Percentiles rank a stretch among this genome's conserved stretches.
Conservation (phyloP, 75 land plant genomes). For the Adiantum capillusveneris region DNA sequence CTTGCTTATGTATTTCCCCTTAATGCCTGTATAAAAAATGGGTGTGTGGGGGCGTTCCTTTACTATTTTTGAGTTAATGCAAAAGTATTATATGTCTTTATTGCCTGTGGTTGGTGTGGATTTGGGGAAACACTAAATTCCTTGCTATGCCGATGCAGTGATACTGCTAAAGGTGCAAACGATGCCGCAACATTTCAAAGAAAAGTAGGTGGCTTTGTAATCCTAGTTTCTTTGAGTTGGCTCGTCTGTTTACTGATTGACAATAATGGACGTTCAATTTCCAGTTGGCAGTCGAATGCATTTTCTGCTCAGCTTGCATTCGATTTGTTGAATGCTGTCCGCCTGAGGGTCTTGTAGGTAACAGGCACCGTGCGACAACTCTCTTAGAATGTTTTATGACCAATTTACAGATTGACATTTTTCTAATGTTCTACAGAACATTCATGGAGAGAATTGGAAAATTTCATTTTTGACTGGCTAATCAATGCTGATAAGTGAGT, state of each 20-base stretch:
- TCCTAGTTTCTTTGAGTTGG: background rate
- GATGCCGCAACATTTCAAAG: constrained; percentile 98
- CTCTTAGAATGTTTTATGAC: too few relatives aligned
- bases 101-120: too few relatives aligned
- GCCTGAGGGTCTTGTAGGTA: constrained; percentile 96
- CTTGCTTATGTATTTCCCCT: too few relatives aligned
- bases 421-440: constrained; percentile 35
- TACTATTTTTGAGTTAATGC: too few relatives aligned
- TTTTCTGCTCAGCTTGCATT: constrained; percentile 98
- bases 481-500: constrained; percentile 95
- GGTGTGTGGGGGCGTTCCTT: too few relatives aligned
- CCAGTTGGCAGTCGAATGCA: constrained; percentile 96
- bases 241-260: too few relatives aligned
- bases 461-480: constrained; percentile 97
- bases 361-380: too few relatives aligned
- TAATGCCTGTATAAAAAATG: too few relatives aligned
- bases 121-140: background rate
- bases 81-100: too few relatives aligned
- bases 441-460: constrained; percentile 91
- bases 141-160: constrained; percentile 43
- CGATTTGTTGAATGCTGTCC: constrained; percentile 98
- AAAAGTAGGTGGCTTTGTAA: constrained; percentile 48
- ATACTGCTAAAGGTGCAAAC: constrained; percentile 91
- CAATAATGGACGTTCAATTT: background rate
- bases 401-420: background rate